phyloP scores from a whole-genome alignment of 192 early-diverging fungal genomes.

The Backusella tarrabulga region DNA sequence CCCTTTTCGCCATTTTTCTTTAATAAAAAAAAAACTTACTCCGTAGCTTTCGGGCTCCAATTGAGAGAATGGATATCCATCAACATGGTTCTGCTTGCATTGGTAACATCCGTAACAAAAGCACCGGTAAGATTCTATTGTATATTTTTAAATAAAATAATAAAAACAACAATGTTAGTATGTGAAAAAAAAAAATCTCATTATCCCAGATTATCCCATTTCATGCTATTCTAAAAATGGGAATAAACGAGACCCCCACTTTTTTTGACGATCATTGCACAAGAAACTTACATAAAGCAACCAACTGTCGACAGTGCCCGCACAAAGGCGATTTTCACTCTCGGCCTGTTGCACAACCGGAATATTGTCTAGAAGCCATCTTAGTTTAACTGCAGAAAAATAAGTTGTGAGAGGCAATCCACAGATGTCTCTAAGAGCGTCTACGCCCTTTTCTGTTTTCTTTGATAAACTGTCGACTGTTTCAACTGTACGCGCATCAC shows the following conservation, averaged over 20 bases:
- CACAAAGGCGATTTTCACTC: constrained; percentile 66
- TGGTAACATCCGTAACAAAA: constrained; percentile 90
- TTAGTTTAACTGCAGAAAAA: constrained; percentile 88
- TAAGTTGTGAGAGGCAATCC: constrained; percentile 93
- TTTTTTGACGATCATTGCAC: background rate
- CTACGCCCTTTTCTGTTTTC: constrained; percentile 34
- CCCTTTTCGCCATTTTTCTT: background rate
- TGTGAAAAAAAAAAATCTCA: background rate
- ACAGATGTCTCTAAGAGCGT: constrained; percentile 55
- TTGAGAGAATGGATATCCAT: constrained; percentile 81
- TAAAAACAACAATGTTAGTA: background rate
- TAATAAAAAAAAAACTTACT: constrained; percentile 15
- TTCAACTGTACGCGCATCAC: constrained; percentile 78
- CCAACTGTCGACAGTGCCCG: constrained; percentile 94
- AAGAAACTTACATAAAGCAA: constrained; percentile 70
- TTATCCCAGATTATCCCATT: background rate
- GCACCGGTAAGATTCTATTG: constrained; percentile 84
- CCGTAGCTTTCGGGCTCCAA: constrained; percentile 72
- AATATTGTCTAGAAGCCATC: constrained; percentile 89
- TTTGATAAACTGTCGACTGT: constrained; percentile 65
- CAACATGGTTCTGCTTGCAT: constrained; percentile 90
- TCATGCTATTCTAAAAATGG: background rate
- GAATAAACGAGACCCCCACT: background rate
- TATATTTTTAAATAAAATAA: constrained; percentile 62
- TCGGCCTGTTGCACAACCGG: constrained; percentile 68